Conservation (phyloP, 768 basidiomycete species). For the Gymnopilus junonius region DNA sequence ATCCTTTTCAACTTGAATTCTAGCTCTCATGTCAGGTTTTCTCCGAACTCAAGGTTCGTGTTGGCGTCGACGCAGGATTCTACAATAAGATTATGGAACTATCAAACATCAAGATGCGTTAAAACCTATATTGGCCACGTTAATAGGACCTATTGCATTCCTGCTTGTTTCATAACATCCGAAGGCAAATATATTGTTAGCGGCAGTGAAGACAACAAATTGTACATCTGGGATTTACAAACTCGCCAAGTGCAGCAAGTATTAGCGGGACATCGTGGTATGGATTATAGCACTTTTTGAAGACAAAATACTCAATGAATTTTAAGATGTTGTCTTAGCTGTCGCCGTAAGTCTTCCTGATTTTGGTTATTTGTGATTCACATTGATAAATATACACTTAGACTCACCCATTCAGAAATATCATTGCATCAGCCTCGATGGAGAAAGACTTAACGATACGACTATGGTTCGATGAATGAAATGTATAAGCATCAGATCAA, state of each 20-base stretch:
- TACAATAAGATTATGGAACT: conserved; percentile 94
- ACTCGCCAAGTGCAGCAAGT: conserved; percentile 75
- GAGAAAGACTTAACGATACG: conserved; percentile 88
- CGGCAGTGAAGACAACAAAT: conserved; percentile 89
- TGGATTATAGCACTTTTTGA: conserved; percentile 2
- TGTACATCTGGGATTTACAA: conserved; percentile 92
- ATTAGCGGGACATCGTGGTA: conserved; percentile 83
- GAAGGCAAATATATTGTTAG: conserved; percentile 75
- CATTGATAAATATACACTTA: conserved; percentile 30
- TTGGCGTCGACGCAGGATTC: conserved; percentile 94
- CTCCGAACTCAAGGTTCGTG: conserved; percentile 90
- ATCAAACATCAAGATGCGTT: conserved; percentile 85
- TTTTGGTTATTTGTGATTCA: not conserved
- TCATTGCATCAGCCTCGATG: conserved; percentile 89
- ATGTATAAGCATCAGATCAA: not conserved
- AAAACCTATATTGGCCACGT: conserved; percentile 91
- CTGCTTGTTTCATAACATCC: conserved; percentile 65
- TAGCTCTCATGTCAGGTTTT: conserved; percentile 89
- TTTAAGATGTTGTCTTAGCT: conserved; percentile 69
- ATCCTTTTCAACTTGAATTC: conserved; percentile 8
- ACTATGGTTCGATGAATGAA: conserved; percentile 68
- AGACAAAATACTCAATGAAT: conserved; percentile 6
- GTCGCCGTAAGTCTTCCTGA: conserved; percentile 60
- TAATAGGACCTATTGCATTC: conserved; percentile 85
- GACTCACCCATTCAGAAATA: conserved; percentile 75